Evolutionary conservation across 352 stramenopile genomes (phyloP).

Genomic region (Phytophthora vignae): DNA sequence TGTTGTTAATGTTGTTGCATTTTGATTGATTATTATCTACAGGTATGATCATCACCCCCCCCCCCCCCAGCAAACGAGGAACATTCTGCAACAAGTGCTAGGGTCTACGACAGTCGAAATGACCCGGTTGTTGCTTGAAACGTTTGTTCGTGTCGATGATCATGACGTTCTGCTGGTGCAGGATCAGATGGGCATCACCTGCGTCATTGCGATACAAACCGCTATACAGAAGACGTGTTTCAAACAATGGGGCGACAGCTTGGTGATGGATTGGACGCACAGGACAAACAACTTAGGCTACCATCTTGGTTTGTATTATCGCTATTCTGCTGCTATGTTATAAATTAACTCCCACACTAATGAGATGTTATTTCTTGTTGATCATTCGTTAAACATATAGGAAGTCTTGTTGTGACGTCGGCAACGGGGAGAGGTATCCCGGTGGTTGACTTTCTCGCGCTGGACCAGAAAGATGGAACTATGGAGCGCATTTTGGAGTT

Average conservation of each 20-base stretch:
- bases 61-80: not conserved
- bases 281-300: constrained; percentile 23
- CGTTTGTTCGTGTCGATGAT: constrained; percentile 5
- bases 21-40: not conserved
- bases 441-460: too few species aligned
- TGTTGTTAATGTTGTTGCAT: not conserved
- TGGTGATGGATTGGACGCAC: constrained; percentile 21
- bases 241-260: constrained; percentile 7
- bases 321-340: constrained; percentile 2
- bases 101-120: not conserved
- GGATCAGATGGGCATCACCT: constrained; percentile 15
- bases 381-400: too few species aligned
- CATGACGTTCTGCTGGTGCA: constrained; percentile 16
- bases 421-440: too few species aligned
- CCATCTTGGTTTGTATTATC: constrained; percentile 3
- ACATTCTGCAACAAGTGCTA: not conserved
- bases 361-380: too few species aligned
- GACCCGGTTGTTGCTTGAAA: not conserved
- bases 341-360: too few species aligned
- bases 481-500: too few species aligned
- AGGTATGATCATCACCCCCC: not conserved
- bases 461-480: too few species aligned
- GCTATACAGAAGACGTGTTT: constrained; percentile 10
- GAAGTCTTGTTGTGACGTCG: too few species aligned
- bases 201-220: constrained; percentile 12